Percentiles rank a stretch among this genome's conserved stretches.
phyloP scores from a whole-genome alignment of 768 basidiomycete species.

The Suillus plorans region DNA sequence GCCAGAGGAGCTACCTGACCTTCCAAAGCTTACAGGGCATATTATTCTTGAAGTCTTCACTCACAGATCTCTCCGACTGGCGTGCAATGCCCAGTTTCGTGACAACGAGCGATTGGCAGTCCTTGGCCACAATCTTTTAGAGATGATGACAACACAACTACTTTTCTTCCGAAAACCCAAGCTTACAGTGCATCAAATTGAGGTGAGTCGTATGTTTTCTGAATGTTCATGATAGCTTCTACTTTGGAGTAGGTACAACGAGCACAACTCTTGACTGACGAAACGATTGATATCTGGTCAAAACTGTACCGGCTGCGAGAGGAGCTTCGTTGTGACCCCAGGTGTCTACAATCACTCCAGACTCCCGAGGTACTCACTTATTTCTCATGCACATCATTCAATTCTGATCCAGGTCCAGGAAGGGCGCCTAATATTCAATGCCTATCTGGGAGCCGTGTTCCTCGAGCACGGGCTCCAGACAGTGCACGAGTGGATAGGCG shows the following conservation, averaged over 20 bases:
- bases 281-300: constrained; percentile 38
- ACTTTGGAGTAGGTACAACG: constrained; percentile 25
- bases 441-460: constrained; percentile 69
- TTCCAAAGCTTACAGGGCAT: constrained; percentile 53
- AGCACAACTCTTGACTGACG: constrained; percentile 27
- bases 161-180: constrained; percentile 54
- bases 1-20: constrained; percentile 36
- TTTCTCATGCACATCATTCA: constrained; percentile 13
- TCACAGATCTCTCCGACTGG: constrained; percentile 59
- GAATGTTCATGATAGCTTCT: background rate
- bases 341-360: constrained; percentile 23
- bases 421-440: constrained; percentile 55
- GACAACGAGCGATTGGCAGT: constrained; percentile 59
- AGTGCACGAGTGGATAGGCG: constrained; percentile 58
- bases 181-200: constrained; percentile 46
- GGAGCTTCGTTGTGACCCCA: constrained; percentile 32
- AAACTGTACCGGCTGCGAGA: constrained; percentile 35
- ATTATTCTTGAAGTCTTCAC: constrained; percentile 68
- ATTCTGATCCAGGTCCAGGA: constrained; percentile 41
- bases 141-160: constrained; percentile 43
- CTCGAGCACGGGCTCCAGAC: constrained; percentile 49
- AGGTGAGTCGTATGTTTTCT: constrained; percentile 40
- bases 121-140: constrained; percentile 50
- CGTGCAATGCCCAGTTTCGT: constrained; percentile 40
- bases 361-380: constrained; percentile 39